Conservation (phyloP, 129 eudicot genomes). For the Chrysanthemum seticuspe region DNA sequence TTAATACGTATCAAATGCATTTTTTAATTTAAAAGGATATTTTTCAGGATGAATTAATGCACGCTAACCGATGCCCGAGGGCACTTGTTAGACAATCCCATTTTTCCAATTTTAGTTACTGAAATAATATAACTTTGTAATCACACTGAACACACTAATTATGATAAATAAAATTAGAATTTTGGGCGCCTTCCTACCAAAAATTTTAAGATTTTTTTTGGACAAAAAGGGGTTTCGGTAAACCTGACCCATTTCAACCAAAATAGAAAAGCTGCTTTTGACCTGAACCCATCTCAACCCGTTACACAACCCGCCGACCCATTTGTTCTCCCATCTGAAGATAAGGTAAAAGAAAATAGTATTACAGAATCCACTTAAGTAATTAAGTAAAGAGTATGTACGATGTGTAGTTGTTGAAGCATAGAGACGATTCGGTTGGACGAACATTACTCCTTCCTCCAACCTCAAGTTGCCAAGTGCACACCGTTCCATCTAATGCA, state of each 20-base stretch:
- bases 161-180: too few species aligned
- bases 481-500: conserved; percentile 94
- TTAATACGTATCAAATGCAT: too few species aligned
- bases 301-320: not conserved
- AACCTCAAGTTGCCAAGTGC: conserved; percentile 99
- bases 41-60: too few species aligned
- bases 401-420: conserved; percentile 90
- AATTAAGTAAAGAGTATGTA: conserved; percentile 18
- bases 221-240: not conserved
- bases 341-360: not conserved
- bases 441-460: conserved; percentile 95
- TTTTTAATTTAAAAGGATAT: too few species aligned
- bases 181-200: too few species aligned
- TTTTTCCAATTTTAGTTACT: not conserved
- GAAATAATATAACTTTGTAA: not conserved
- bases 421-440: conserved; percentile 88
- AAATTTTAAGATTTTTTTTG: too few species aligned
- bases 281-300: not conserved
- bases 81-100: too few species aligned
- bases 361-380: not conserved
- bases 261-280: not conserved
- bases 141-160: not conserved
- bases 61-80: too few species aligned
- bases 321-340: not conserved
- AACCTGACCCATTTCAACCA: not conserved